Base-by-base conservation (phyloP, 2,329 filamentous ascomycete genomes). In the Mollisiaceae sp. region DNA sequence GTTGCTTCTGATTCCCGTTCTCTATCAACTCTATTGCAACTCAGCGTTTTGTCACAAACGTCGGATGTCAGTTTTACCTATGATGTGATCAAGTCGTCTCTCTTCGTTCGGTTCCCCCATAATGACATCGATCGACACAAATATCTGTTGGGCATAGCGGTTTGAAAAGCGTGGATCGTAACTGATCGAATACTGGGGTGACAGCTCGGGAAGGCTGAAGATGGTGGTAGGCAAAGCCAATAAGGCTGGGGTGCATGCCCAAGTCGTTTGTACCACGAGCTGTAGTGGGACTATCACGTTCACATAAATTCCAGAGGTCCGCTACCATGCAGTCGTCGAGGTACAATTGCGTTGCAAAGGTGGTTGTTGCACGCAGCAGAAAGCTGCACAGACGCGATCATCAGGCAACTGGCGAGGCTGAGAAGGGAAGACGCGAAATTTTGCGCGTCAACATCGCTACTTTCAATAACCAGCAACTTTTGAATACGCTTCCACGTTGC, bases 71-170 rank as follows among this genome's bases (percentile, higher is more conserved):
- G 50, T 11, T 2, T 1, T 54, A 54, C 50, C 50, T 54, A 54
- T 54, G 15, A 54, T 18, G 15, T 54, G 50, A 18, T 54, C 50
- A 27, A 54, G 39, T 45, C 45, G 18, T 58, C 60, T 45, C 11
- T 22, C 39, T 27, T 54, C 57, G 22, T 50, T 52, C 57, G 62
- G 47, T 47, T 64, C 36, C n/a, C 57, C 62, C 62, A 64, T 64
- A 24, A 54, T 54, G 50, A 54, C 11, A 35, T 8, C 24, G 50
- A n/a, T 35, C 12, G 24, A 35, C 18, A 35, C 27, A 11, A 54
- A 8, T 27, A 24, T 35, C 22, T 35, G 6, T 8, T 32, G 27
- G 11, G 45, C 45, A 50, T 50, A 22, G 45, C 45, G 22, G 14
- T 24, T n/a, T 11, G 4, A 9, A 18, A 35, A 15, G 22, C 50